Percentiles rank a stretch among this genome's conserved stretches.
Evolutionary conservation across 805 yeast genomes (phyloP).

Genomic region (Sugiyamaella americana): DNA sequence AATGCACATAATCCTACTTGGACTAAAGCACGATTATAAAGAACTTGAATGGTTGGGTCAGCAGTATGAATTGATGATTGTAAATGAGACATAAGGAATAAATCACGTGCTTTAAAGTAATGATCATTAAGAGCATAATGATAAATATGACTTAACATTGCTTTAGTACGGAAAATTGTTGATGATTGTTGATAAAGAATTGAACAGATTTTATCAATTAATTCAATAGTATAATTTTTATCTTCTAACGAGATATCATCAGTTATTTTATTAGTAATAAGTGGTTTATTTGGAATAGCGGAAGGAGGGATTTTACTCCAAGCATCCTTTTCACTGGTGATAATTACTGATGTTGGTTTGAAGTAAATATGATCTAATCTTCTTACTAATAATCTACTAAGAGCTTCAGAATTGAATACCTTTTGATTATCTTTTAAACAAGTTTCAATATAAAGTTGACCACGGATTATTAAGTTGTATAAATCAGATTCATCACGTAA

Average conservation of each 20-base stretch:
- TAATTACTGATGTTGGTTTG: slow-evolving; percentile 75
- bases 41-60: slow-evolving; percentile 80
- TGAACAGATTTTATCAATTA: slow-evolving; percentile 60
- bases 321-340: slow-evolving; percentile 63
- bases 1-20: slow-evolving; percentile 96
- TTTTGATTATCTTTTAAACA: slow-evolving; percentile 33
- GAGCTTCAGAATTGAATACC: slow-evolving; percentile 31
- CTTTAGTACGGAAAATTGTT: slow-evolving; percentile 68
- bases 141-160: slow-evolving; percentile 79
- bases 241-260: slow-evolving; percentile 30
- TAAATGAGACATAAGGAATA: slow-evolving; percentile 79
- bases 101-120: slow-evolving; percentile 78
- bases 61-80: slow-evolving; percentile 78
- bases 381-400: slow-evolving; percentile 65
- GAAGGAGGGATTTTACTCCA: slow-evolving; percentile 51
- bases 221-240: slow-evolving; percentile 40
- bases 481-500: slow-evolving; percentile 78
- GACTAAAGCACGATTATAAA: slow-evolving; percentile 91
- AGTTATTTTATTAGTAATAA: slow-evolving; percentile 32
- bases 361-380: slow-evolving; percentile 90
- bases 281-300: slow-evolving; percentile 19
- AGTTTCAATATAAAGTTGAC: slow-evolving; percentile 78
- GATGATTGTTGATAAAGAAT: slow-evolving; percentile 62
- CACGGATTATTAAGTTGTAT: slow-evolving; percentile 70
- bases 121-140: slow-evolving; percentile 86